Evolutionary conservation across 1,139 yeast genomes (phyloP), one percentile per base, ranked within the genome.

Genomic region (Candida tetrigidarum): DNA sequence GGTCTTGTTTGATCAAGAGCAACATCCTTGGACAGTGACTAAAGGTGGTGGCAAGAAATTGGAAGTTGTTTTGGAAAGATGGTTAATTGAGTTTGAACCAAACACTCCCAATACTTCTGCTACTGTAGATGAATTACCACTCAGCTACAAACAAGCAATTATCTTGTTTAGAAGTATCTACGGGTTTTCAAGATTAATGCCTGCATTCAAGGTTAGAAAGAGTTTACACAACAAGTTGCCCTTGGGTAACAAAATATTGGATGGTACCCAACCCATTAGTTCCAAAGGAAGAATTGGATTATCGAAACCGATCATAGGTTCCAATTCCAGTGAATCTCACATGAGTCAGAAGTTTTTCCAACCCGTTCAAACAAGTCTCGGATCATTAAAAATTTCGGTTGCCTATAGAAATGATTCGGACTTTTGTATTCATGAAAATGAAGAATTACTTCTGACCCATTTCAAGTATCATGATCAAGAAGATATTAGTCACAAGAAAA

Each of bases 61-160:
- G 11, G 98, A 92, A 63, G 80, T 93, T 14, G 97, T 93, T 2
- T 67, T 93, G 47, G 99, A 93, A 60, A 74, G 99, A 48, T 93
- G 99, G 99, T 71, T 90, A 20, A 70, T 93, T 30, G 96, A 91
- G 62, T 80, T 91, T 51, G 92, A 85, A 54, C 61, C 61, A 41
- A 58, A 49, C 43, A 64, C 55, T 19, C 12, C 41, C 9, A 28
- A 15, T 22, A 54, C 64, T 14, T 70, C 68, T 11, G 55, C 62
- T 9, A 50, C 61, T 1, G 53, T 62, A 3, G 76, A 68, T 42
- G 92, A 86, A 48, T 70, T 86, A 19, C 90, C 95, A 0, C 64
- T 75, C 22, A 78, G 87, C 12, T 88, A 89, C 68, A 88, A 87
- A 58, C 87, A 85, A 55, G 80, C 93, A 26, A 80, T 88, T 32